Evolutionary conservation across 805 yeast species (phyloP), one percentile per base, ranked within the genome.

Genomic region (Komagataella kurtzmanii): DNA sequence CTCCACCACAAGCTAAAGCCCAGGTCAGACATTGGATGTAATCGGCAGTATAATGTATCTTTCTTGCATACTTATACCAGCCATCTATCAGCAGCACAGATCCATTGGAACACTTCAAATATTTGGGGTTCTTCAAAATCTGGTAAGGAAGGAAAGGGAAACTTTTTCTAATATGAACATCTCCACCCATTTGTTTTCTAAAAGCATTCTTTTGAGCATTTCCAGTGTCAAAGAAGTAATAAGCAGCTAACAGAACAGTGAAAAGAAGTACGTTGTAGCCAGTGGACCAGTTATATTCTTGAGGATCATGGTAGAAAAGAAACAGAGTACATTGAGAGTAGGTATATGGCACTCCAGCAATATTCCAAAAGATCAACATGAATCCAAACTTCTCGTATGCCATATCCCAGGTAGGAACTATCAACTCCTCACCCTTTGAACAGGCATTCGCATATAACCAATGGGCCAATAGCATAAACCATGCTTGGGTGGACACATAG

Each of bases 321-420:
- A 71, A 93, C 61, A 93, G 74, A 8, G 96, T 87, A 67, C 95
- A 84, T 64, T 89, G 97, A 69, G 97, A 88, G 73, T 93, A 93
- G 46, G 98, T 91, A 80, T 83, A 93, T 49, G 99, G 99, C 46
- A 93, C 99, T 61, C 99, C 99, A 36, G 97, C 97, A 66, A 93
- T 88, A 72, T 93, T 93, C 99, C 99, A 93, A 76, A 93, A 93
- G 60, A 90, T 81, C 58, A 93, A 79, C 98, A 93, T 90, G 75
- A 93, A 93, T n/a, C 99, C 99, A 61, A 93, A 93, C 71, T 93
- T 93, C 68, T 93, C 99, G 68, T 93, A 93, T 36, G 96, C 97
- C 97, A 93, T 91, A 68, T 93, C 99, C 98, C 99, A 93, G 17
- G 96, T 86, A 59, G 98, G 96, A 56, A 90, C 96, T 65, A 93